Conservation (phyloP, 2,329 filamentous ascomycete genomes). For the Phialophora chinensis region DNA sequence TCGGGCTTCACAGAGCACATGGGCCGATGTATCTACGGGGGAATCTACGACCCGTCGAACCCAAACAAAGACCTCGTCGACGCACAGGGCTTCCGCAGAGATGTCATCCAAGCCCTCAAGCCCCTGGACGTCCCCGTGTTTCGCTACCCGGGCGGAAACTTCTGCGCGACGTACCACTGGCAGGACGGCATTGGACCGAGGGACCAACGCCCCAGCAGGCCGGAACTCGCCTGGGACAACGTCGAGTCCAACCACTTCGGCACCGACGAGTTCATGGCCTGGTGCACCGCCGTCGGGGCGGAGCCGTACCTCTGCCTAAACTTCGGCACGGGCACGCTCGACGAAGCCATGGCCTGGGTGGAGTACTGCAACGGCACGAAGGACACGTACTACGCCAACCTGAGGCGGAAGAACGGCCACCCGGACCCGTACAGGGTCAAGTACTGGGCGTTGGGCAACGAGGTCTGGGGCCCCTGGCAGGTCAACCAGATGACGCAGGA, state of each 20-base stretch:
- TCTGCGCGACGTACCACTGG: conserved; percentile 86
- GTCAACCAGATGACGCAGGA: conserved; percentile 66
- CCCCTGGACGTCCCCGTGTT: conserved; percentile 76
- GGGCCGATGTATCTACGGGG: conserved; percentile 86
- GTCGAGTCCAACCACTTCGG: conserved; percentile 77
- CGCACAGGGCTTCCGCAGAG: conserved; percentile 75
- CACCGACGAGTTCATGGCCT: conserved; percentile 85
- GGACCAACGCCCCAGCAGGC: conserved; percentile 70
- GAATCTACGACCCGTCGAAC: conserved; percentile 80
- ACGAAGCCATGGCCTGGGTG: conserved; percentile 65
- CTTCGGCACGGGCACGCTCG: conserved; percentile 73
- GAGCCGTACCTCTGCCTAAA: conserved; percentile 83
- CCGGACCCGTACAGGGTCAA: conserved; percentile 79
- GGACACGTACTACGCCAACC: conserved; percentile 81
- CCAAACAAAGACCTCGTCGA: conserved; percentile 65
- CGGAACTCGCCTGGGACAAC: conserved; percentile 78
- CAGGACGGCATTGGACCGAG: conserved; percentile 77
- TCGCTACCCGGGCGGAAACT: conserved; percentile 80
- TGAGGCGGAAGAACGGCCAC: conserved; percentile 75
- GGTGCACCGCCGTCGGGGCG: conserved; percentile 74
- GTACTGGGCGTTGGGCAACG: conserved; percentile 86
- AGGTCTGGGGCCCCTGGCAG: conserved; percentile 66
- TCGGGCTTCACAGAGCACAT: conserved; percentile 90
- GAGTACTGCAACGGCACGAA: conserved; percentile 84
- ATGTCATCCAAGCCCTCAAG: conserved; percentile 75